Evolutionary conservation across 164 flowering plant genomes (phyloP).

Genomic region (Brasenia schreberi): DNA sequence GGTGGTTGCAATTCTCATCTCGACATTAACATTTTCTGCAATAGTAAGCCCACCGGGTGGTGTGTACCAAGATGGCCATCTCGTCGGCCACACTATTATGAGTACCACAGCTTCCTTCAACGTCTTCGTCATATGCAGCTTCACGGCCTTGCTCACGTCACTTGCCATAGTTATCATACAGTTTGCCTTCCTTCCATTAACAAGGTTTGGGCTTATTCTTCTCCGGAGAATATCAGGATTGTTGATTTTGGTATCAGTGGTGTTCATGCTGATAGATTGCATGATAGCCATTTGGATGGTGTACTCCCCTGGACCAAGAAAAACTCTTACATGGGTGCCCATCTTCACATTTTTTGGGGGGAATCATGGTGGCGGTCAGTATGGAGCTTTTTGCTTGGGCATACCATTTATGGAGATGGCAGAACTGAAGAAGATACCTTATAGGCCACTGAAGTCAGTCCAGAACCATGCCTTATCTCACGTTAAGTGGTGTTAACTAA

Average conservation of each 20-base stretch:
- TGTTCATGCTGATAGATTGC: not conserved
- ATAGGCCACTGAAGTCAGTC: too few relatives aligned
- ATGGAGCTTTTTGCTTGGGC: too few relatives aligned
- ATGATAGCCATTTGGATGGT: not conserved
- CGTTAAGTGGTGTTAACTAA: too few relatives aligned
- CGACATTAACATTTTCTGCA: not conserved
- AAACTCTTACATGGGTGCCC: not conserved
- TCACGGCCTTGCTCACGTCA: not conserved
- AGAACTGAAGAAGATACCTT: too few relatives aligned
- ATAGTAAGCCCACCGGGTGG: not conserved
- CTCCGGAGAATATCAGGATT: not conserved
- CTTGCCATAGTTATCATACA: not conserved
- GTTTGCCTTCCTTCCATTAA: not conserved
- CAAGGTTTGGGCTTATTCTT: not conserved
- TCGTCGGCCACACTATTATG: not conserved
- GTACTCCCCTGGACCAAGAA: not conserved
- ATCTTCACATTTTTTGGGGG: not conserved
- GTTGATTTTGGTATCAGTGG: not conserved
- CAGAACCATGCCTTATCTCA: too few relatives aligned
- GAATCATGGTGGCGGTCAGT: not conserved
- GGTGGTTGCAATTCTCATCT: not conserved
- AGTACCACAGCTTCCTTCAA: not conserved
- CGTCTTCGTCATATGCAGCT: not conserved
- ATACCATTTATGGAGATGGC: too few relatives aligned
- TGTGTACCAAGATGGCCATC: not conserved